Percentiles rank a stretch among this genome's conserved stretches.
phyloP scores from a whole-genome alignment of 2,329 filamentous ascomycete species.

The Didymella lethalis region DNA sequence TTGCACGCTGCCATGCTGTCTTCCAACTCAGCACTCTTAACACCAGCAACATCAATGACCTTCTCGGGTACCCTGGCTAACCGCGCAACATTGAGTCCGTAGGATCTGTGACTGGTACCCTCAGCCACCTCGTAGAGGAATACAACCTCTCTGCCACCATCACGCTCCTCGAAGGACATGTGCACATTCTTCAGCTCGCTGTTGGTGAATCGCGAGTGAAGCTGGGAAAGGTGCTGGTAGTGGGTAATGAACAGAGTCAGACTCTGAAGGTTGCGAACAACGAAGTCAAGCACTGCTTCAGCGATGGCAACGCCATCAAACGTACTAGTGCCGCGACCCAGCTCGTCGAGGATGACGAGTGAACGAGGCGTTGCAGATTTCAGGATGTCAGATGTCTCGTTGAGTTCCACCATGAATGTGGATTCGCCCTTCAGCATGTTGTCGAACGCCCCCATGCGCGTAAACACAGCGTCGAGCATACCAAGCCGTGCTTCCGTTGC shows the following conservation, averaged over 20 bases:
- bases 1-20: slow-evolving; percentile 57
- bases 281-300: slow-evolving; percentile 84
- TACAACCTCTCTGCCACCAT: slow-evolving; percentile 76
- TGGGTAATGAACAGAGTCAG: slow-evolving; percentile 97
- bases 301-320: slow-evolving; percentile 97
- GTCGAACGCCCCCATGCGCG: slow-evolving; percentile 94
- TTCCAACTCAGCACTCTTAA: slow-evolving; percentile 83
- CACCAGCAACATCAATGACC: slow-evolving; percentile 80
- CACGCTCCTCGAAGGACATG: slow-evolving; percentile 76
- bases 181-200: slow-evolving; percentile 84
- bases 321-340: slow-evolving; percentile 91
- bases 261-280: slow-evolving; percentile 76
- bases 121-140: slow-evolving; percentile 93
- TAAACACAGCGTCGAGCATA: slow-evolving; percentile 89
- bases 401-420: slow-evolving; percentile 98
- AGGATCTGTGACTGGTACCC: slow-evolving; percentile 91
- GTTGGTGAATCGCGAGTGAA: slow-evolving; percentile 72
- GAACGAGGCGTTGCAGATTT: slow-evolving; percentile 85
- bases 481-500: slow-evolving; percentile 77
- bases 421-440: slow-evolving; percentile 94
- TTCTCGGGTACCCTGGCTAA: slow-evolving; percentile 80
- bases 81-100: slow-evolving; percentile 90
- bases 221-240: slow-evolving; percentile 84
- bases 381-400: slow-evolving; percentile 89
- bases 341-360: slow-evolving; percentile 91